A percentile compares a stretch with the other conserved stretches of the same genome.
Evolutionary conservation across 73 alveolate genomes (phyloP).

Genomic region (Paramecium bursaria): DNA sequence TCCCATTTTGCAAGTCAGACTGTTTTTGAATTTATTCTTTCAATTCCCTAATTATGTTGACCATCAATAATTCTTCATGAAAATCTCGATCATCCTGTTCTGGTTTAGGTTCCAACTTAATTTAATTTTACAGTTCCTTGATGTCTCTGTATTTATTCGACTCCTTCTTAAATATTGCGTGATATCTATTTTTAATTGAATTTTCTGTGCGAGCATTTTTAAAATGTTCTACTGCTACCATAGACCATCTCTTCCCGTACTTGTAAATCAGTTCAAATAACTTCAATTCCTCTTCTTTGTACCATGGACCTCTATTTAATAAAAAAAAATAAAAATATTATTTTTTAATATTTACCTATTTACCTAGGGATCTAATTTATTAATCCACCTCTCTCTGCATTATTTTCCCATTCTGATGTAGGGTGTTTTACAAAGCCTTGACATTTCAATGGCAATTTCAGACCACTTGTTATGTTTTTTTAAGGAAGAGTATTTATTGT

Average conservation of each 20-base stretch:
- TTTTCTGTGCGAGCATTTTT: constrained; percentile 6
- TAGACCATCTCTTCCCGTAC: constrained; percentile 40
- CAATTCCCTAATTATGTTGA: too few relatives aligned
- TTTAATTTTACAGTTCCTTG: too few relatives aligned
- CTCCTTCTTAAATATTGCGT: constrained; percentile 31
- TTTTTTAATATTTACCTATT: background rate
- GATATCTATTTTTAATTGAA: constrained; percentile 24
- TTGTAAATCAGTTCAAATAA: background rate
- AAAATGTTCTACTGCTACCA: background rate
- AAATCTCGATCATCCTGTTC: too few relatives aligned
- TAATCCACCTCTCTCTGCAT: constrained; percentile 55
- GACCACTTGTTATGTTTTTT: constrained; percentile 45
- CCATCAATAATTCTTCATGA: too few relatives aligned
- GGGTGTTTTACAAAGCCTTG: background rate
- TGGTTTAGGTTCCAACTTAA: too few relatives aligned
- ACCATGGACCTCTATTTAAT: constrained; percentile 68
- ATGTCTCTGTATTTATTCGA: too few relatives aligned
- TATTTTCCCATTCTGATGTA: constrained; percentile 35
- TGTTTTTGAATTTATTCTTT: too few relatives aligned
- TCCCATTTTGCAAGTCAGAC: too few relatives aligned
- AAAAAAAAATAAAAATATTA: background rate
- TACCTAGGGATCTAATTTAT: constrained; percentile 12
- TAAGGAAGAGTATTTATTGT: background rate
- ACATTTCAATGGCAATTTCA: constrained; percentile 1
- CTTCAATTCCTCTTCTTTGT: constrained; percentile 37